Evolutionary conservation across 306 rosid species (phyloP), one percentile per base, ranked within the genome.

Genomic region (Betula pendula): DNA sequence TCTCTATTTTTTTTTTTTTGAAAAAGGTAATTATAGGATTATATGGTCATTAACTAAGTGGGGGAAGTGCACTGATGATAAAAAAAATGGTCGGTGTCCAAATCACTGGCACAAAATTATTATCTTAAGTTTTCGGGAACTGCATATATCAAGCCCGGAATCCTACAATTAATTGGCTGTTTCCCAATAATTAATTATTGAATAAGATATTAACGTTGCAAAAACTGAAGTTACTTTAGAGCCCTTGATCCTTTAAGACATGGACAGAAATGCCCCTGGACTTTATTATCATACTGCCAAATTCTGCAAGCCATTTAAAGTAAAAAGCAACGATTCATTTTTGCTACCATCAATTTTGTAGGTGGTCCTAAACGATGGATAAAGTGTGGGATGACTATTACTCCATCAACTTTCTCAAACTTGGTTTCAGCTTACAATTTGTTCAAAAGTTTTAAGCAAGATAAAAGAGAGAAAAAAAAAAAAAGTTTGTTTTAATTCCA

Each of bases 111-210:
- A 67, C 51, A 76, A 81, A 55, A 72, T 50, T 44, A 82, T 80
- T 80, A 80, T 78, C 58, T 84, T 73, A 84, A 81, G 67, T 72
- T 74, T 82, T 84, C 22, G 93, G 87, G 86, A 89, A 89, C n/a
- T 79, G 76, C 71, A 78, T 44, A 73, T 50, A 84, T 85, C 63
- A 60, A 60, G 59, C 49, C 82, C 60, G 67, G 85, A 85, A 80
- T 80, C 89, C 85, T 71, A 81, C 49, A 70, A 76, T 76, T 78
- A 70, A 75, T 56, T 22, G 47, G 2, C 49, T 10, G 49, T 45
- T 45, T 45, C 49, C 62, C 65, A 66, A 70, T 77, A 16, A 35
- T 55, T 43, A 68, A 31, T 68, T 52, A 51, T 50, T 55, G 48
- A 59, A 19, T 66, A 43, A 10, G 15, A 29, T 29, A 25, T 22